phyloP scores from a whole-genome alignment of 2,329 filamentous ascomycete species.

The Fusarium fujikuroi region DNA sequence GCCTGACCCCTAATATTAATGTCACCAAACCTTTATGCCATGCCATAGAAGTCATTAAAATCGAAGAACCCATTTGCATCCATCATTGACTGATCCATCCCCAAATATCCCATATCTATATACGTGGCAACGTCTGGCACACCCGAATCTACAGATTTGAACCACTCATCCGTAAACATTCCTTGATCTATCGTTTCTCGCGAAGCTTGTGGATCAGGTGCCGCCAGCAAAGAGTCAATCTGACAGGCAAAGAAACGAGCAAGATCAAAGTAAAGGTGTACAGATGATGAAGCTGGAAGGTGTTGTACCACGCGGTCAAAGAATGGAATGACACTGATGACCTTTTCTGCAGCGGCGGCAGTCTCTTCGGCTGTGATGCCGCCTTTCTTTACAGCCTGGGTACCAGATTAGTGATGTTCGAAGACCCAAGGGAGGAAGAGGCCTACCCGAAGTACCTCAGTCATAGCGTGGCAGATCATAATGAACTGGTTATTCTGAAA shows the following conservation, averaged over 20 bases:
- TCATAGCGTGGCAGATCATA: constrained; percentile 11
- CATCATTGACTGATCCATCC: constrained; percentile 10
- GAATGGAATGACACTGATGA: not conserved
- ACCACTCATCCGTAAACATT: constrained; percentile 24
- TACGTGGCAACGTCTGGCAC: not conserved
- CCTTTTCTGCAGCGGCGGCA: constrained; percentile 3
- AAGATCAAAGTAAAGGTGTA: constrained; percentile 12
- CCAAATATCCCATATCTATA: constrained; percentile 17
- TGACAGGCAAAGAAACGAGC: constrained; percentile 26
- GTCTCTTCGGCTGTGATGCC: not conserved
- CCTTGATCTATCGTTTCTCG: constrained; percentile 8
- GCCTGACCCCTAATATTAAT: too few species aligned
- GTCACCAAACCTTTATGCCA: not conserved
- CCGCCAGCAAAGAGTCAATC: not conserved
- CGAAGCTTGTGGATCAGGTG: not conserved
- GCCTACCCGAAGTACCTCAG: not conserved
- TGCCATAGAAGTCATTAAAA: not conserved
- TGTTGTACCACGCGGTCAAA: constrained; percentile 13
- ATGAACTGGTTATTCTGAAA: constrained; percentile 22
- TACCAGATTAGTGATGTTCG: rapidly evolving
- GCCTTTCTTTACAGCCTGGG: constrained; percentile 10
- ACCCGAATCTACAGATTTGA: constrained; percentile 10
- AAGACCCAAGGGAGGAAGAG: rapidly evolving
- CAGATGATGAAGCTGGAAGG: not conserved
- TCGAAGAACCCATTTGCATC: not conserved